Percentiles rank a stretch among this genome's conserved stretches.
These are phyloP conservation scores for Claviceps fusiformis DNA, from an alignment of 2,329 filamentous ascomycete species.

Conservation along the genomic window DNA sequence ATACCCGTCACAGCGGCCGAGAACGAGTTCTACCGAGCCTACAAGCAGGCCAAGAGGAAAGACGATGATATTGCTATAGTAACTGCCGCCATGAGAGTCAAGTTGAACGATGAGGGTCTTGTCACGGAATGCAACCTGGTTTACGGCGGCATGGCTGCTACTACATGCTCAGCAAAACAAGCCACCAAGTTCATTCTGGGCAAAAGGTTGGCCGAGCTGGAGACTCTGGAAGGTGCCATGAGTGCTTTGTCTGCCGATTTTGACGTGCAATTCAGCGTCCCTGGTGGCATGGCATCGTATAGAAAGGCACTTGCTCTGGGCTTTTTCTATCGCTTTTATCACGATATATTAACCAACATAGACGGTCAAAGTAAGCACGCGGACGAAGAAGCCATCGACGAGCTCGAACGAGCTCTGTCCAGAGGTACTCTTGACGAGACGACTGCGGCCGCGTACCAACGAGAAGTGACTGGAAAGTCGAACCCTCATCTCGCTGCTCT, in stretches of 20 bases:
- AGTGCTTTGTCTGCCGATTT: constrained; percentile 82
- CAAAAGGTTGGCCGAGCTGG: constrained; percentile 64
- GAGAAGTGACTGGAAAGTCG: constrained; percentile 74
- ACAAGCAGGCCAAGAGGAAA: constrained; percentile 94
- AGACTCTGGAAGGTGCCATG: constrained; percentile 83
- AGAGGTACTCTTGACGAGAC: constrained; percentile 65
- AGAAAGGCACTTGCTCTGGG: constrained; percentile 78
- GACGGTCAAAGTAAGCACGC: constrained; percentile 30
- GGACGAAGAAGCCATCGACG: constrained; percentile 64
- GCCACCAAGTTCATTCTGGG: constrained; percentile 62
- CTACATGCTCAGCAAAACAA: constrained; percentile 73
- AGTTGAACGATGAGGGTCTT: constrained; percentile 51
- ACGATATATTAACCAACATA: constrained; percentile 62
- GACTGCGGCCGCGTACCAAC: constrained; percentile 62
- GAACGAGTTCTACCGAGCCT: constrained; percentile 75
- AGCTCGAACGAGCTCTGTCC: constrained; percentile 78
- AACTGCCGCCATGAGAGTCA: constrained; percentile 69
- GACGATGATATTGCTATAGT: constrained; percentile 98
- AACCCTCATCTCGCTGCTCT: constrained; percentile 78
- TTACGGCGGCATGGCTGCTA: constrained; percentile 91
- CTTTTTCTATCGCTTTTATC: constrained; percentile 96
- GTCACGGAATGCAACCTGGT: constrained; percentile 69
- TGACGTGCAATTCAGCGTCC: constrained; percentile 76
- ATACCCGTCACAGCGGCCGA: constrained; percentile 64
- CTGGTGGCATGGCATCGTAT: constrained; percentile 95